phyloP scores from a whole-genome alignment of 148 eudicot species.

The Drosera capensis region DNA sequence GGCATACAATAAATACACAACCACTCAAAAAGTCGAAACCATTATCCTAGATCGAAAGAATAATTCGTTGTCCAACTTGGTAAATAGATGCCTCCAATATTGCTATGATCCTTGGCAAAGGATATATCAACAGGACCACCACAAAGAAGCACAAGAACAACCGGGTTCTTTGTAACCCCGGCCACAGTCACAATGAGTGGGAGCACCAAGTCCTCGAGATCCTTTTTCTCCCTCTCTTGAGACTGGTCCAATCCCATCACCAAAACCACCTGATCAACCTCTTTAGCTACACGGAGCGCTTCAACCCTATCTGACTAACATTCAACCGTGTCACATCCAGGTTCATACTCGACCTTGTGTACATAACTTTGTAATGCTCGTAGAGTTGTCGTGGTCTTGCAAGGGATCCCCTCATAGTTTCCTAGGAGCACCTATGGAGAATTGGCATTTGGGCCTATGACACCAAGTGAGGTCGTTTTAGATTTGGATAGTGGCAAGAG shows the following conservation, averaged over 20 bases:
- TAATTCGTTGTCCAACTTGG: too few relatives aligned
- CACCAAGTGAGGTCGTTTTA: slow-evolving; percentile 21
- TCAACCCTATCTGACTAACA: slow-evolving; percentile 18
- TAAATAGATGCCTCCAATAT: slow-evolving; percentile 45
- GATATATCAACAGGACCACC: slow-evolving; percentile 46
- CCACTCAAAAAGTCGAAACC: too few relatives aligned
- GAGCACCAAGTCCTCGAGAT: slow-evolving; percentile 26
- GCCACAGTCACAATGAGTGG: slow-evolving; percentile 31
- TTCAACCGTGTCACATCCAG: slow-evolving; percentile 32
- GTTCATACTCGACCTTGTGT: slow-evolving; percentile 14
- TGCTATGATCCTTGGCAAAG: slow-evolving; percentile 18
- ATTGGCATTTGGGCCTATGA: slow-evolving; percentile 54
- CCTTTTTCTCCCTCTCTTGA: slow-evolving; percentile 35
- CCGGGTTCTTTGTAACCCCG: slow-evolving; percentile 32
- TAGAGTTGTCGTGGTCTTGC: slow-evolving; percentile 31
- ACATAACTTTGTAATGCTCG: slow-evolving; percentile 25
- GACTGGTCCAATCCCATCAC: slow-evolving; percentile 45
- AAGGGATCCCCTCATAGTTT: slow-evolving; percentile 48
- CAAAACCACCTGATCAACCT: slow-evolving; percentile 32
- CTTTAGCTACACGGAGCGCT: slow-evolving; percentile 18
- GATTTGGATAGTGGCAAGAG: slow-evolving; percentile 38
- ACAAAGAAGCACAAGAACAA: slow-evolving; percentile 36
- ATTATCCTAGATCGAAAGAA: too few relatives aligned
- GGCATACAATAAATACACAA: too few relatives aligned
- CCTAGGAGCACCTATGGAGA: slow-evolving; percentile 33